Base-by-base conservation (phyloP, 768 basidiomycete species). In the Chiua virens region DNA sequence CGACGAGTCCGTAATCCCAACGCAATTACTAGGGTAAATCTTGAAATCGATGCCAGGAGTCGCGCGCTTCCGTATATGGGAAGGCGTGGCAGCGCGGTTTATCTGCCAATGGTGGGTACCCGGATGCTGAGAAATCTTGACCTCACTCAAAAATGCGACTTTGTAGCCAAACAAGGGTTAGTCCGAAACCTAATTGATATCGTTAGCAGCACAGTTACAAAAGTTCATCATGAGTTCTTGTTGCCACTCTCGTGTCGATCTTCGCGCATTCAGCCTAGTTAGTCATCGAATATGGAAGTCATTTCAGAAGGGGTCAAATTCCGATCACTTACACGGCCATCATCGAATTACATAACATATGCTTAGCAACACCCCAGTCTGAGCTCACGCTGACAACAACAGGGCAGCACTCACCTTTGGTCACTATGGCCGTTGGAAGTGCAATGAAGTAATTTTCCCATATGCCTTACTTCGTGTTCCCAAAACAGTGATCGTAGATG, bases 261-360 rank as follows among this genome's bases (percentile, higher is more conserved):
- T 45, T 17, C 56, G 56, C 3, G 55, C 49, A n/a, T 57, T 57
- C 35, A 57, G 28, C 30, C 56, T 57, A 23, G 8, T 20, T 13
- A 23, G 8, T 20, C 5, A 30, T 30, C 30, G 11, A 30, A 30
- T 11, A 13, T 11, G 30, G 30, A 30, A 30, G 30, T 30, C 30
- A 30, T 10, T 5, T 30, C 30, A 30, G 30, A 5, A 11, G 10
- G 30, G 13, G 30, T 30, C 11, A 30, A 14, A 30, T 30, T 30
- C 2, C 11, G 30, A 32, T 15, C 2, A 45, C 56, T 28, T 20
- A 57, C 56, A 45, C 55, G 1, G 56, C 50, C 42, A 57, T 57
- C 56, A 57, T 57, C 14, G 56, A 57, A 30, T 56, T 52, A n/a
- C n/a, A n/a, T n/a, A 23, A 10, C 32, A 15, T 57, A 57, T 3